Evolutionary conservation across 495 filamentous ascomycete genomes (phyloP), one percentile per base, ranked within the genome.

Genomic region (Annulohypoxylon nitens): DNA sequence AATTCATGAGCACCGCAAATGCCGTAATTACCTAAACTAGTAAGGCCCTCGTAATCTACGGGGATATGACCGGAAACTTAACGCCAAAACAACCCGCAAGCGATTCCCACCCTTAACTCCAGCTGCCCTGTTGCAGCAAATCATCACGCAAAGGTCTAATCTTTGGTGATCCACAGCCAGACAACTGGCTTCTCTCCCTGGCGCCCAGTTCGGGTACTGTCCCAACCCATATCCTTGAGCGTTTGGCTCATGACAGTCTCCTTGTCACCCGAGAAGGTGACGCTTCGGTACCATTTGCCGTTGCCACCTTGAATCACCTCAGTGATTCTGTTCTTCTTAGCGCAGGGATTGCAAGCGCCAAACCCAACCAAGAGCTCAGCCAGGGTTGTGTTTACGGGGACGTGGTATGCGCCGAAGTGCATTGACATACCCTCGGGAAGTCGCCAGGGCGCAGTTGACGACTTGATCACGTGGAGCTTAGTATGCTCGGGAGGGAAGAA

Each of bases 401-500:
- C 82, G 1, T 80, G 78, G 61, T 77, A 80, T 30, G 75, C 79
- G 47, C 79, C 78, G 67, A 81, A 82, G 10, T 69, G 73, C 61
- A 81, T 74, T 39, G 23, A 48, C 61, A 62, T 70, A 30, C 66
- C 76, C 33, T 73, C 63, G 0, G 67, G 71, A 4, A 79, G 73
- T 61, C 81, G 72, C 86, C 86, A 88, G 0, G 86, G 86, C 6
- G 83, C 79, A 1, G 59, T 70, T 2, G 71, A 71, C 12, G 69
- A 64, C 69, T 82, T 84, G 73, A 87, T 76, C 25, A 86, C 78
- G 55, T 85, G 80, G n/a, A 87, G 79, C 55, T 83, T 84, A 18
- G 80, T 82, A 76, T 86, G 82, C 48, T 86, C 80, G 5, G 69
- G 58, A 0, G 82, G 81, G 73, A 87, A 87, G 58, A 85, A 79